A percentile compares a stretch with the other conserved stretches of the same genome.
Evolutionary conservation across 768 basidiomycete species (phyloP).

Genomic region (Tylopilus vinaceipallidus): DNA sequence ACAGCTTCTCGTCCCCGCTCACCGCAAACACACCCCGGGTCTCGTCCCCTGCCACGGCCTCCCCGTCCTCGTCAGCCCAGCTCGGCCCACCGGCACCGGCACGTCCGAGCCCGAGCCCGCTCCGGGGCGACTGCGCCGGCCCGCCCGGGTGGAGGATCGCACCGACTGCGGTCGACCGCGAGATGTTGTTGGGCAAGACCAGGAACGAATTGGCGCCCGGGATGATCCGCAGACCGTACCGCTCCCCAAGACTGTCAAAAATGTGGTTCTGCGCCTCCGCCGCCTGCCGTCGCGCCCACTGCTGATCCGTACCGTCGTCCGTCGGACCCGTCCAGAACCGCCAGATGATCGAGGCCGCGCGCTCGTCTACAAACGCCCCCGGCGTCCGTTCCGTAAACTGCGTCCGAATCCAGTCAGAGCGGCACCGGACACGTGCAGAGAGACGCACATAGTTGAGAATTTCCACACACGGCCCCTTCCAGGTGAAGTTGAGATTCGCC

Average conservation of each 20-base stretch:
- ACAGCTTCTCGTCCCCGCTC: conserved; percentile 74
- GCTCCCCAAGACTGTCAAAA: conserved; percentile 83
- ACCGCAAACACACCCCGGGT: conserved; percentile 62
- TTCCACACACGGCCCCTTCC: conserved; percentile 80
- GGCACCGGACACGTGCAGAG: background rate
- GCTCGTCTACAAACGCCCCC: conserved; percentile 80
- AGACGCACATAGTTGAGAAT: conserved; percentile 77
- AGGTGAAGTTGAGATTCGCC: conserved; percentile 70
- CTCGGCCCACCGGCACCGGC: background rate
- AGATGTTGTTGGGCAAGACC: conserved; percentile 79
- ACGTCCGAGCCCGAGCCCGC: conserved; percentile 27
- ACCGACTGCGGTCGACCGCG: conserved; percentile 79
- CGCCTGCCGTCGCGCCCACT: conserved; percentile 84
- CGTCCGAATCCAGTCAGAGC: background rate
- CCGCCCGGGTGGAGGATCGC: conserved; percentile 71
- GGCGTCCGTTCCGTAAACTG: conserved; percentile 90
- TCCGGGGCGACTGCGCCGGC: conserved; percentile 37
- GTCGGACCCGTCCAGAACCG: conserved; percentile 68
- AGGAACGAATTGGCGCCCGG: conserved; percentile 80
- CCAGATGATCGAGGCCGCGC: conserved; percentile 82
- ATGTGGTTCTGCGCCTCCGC: conserved; percentile 93
- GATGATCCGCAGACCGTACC: conserved; percentile 80
- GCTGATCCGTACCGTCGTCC: conserved; percentile 54
- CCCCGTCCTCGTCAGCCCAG: background rate
- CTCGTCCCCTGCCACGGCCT: conserved; percentile 37